These are phyloP conservation scores for Selaginella tamariscina DNA, from an alignment of 75 land plant genomes.

Conservation along the genomic window DNA sequence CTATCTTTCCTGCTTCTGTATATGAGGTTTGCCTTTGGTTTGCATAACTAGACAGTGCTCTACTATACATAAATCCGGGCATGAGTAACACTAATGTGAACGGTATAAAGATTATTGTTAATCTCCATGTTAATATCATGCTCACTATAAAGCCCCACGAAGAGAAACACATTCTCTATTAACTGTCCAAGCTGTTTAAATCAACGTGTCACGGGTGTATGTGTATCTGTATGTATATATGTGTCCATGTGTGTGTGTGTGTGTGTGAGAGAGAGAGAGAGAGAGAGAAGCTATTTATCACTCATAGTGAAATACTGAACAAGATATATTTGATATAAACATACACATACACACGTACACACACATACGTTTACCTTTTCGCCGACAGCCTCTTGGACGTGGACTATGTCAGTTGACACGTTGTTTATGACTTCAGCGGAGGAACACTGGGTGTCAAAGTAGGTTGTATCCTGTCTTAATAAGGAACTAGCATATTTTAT, in stretches of 20 bases:
- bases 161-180: not conserved
- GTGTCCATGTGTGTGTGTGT: too few relatives aligned
- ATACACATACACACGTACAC: not conserved
- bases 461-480: not conserved
- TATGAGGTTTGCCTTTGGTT: not conserved
- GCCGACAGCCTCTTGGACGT: not conserved
- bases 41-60: not conserved
- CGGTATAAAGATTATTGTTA: not conserved
- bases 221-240: too few relatives aligned
- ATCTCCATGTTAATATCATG: not conserved
- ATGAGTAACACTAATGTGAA: not conserved
- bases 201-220: too few relatives aligned
- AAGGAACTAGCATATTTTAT: not conserved
- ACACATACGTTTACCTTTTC: not conserved
- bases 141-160: not conserved
- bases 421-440: not conserved
- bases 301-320: too few relatives aligned
- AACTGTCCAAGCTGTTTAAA: constrained; percentile 5
- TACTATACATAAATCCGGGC: not conserved
- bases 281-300: too few relatives aligned
- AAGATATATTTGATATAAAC: too few relatives aligned
- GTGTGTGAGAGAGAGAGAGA: too few relatives aligned
- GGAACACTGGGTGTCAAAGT: not conserved
- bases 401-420: not conserved
- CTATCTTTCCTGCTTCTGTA: not conserved